phyloP scores from a whole-genome alignment of 2,329 filamentous ascomycete species.

The Exserohilum rostratum region DNA sequence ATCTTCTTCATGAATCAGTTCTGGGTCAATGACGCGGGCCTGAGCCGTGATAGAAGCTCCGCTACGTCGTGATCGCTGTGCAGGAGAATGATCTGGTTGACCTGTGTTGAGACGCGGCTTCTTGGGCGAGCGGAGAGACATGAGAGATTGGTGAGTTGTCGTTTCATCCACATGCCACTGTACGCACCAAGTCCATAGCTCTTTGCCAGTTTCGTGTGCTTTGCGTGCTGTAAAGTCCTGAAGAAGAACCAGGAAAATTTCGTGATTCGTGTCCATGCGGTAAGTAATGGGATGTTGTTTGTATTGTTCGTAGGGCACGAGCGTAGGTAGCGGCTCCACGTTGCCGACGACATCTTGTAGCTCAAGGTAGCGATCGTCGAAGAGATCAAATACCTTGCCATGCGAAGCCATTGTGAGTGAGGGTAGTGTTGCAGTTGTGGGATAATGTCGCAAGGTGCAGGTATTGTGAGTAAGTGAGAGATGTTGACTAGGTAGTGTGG shows the following conservation, averaged over 20 bases:
- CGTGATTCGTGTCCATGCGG: constrained; percentile 33
- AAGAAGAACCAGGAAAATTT: constrained; percentile 32
- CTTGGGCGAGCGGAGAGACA: constrained; percentile 23
- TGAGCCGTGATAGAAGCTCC: constrained; percentile 20
- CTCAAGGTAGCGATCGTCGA: constrained; percentile 40
- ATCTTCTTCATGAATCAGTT: constrained; percentile 35
- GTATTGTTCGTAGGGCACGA: constrained; percentile 42
- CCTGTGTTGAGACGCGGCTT: constrained; percentile 27
- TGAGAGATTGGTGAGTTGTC: neutral
- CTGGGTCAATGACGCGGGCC: constrained; percentile 26
- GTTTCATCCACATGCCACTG: constrained; percentile 38
- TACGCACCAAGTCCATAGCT: constrained; percentile 43
- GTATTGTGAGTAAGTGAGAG: constrained; percentile 2
- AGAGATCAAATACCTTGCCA: constrained; percentile 38
- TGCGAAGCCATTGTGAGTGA: constrained; percentile 30
- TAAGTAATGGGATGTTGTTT: constrained; percentile 31
- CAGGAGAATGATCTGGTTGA: neutral
- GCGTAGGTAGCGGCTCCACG: constrained; percentile 36
- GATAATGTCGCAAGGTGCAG: no score
- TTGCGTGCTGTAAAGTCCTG: constrained; percentile 38
- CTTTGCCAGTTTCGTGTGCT: constrained; percentile 24
- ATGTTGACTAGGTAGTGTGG: constrained; percentile 4
- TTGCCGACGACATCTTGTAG: constrained; percentile 42
- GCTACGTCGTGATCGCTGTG: constrained; percentile 8
- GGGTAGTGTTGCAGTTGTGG: constrained; percentile 1